phyloP scores from a whole-genome alignment of 2,329 filamentous ascomycete species.

The Pseudogymnoascus sp. region DNA sequence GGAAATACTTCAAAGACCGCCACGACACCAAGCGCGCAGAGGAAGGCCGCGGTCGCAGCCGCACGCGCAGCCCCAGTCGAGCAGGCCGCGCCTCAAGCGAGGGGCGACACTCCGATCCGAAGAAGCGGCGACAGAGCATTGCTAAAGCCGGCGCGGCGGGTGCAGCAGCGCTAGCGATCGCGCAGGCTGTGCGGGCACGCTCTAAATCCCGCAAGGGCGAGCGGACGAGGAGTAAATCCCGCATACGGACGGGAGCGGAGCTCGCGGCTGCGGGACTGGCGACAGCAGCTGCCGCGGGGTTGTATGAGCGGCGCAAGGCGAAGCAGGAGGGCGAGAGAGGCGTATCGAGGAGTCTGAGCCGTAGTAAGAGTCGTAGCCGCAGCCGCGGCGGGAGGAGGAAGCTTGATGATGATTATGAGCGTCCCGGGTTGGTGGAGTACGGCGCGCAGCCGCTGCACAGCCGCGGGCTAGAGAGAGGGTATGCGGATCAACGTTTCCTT shows the following conservation, averaged over 20 bases:
- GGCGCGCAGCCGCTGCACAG: constrained; percentile 49
- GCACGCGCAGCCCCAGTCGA: constrained; percentile 38
- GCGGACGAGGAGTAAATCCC: constrained; percentile 34
- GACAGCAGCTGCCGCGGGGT: constrained; percentile 52
- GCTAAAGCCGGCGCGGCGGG: constrained; percentile 39
- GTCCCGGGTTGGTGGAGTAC: constrained; percentile 54
- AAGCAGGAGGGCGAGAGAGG: constrained; percentile 43
- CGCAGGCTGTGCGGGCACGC: constrained; percentile 51
- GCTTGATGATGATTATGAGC: constrained; percentile 30
- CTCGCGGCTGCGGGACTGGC: constrained; percentile 54
- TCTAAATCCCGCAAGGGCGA: constrained; percentile 44
- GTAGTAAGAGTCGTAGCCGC: constrained; percentile 33
- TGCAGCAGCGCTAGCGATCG: constrained; percentile 47
- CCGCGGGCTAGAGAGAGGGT: constrained; percentile 21
- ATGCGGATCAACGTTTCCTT: not conserved
- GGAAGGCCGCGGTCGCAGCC: constrained; percentile 44
- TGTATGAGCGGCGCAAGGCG: constrained; percentile 54
- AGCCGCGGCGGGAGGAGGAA: constrained; percentile 43
- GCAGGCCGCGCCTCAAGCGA: constrained; percentile 35
- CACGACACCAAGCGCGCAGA: constrained; percentile 53
- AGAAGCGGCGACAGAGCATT: constrained; percentile 31
- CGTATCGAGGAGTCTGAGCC: constrained; percentile 29
- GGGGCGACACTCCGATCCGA: constrained; percentile 44
- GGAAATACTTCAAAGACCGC: constrained; percentile 55
- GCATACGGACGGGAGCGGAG: constrained; percentile 46